A percentile compares a stretch with the other conserved stretches of the same genome.
Evolutionary conservation across 768 basidiomycete genomes (phyloP).

Genomic region (Mycena capillaripes): DNA sequence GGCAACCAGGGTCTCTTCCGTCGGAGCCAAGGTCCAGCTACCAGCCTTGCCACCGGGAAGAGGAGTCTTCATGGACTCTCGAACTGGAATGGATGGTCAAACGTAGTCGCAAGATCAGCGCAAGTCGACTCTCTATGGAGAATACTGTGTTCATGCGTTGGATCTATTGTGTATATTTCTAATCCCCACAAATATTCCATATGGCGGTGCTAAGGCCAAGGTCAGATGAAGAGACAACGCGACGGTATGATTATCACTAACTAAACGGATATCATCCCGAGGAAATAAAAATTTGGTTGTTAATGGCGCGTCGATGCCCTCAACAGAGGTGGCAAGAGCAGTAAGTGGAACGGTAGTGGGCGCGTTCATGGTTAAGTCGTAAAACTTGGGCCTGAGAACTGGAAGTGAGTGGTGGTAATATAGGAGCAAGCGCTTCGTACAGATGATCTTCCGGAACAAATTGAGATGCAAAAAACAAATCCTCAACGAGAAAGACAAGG

Average conservation of each 20-base stretch:
- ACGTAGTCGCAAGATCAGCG: too few species aligned
- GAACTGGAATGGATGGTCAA: not conserved
- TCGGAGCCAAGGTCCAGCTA: slow-evolving; percentile 6
- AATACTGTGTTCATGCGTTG: slow-evolving; percentile 4
- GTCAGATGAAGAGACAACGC: not conserved
- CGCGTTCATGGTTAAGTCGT: not conserved
- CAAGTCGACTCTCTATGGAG: not conserved
- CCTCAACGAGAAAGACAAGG: too few species aligned
- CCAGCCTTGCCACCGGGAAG: not conserved
- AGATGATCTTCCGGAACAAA: too few species aligned
- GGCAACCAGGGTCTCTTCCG: slow-evolving; percentile 14
- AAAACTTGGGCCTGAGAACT: too few species aligned
- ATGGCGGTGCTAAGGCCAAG: not conserved
- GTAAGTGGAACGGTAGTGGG: not conserved
- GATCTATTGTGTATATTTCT: slow-evolving; percentile 4
- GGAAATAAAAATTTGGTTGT: not conserved
- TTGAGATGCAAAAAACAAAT: too few species aligned
- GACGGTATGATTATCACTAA: not conserved
- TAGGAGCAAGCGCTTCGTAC: too few species aligned
- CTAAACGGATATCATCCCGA: not conserved
- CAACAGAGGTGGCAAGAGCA: not conserved
- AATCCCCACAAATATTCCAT: slow-evolving; percentile 13
- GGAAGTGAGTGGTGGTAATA: too few species aligned
- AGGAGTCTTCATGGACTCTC: not conserved
- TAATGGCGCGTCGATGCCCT: not conserved